Evolutionary conservation across 1,284 basidiomycete genomes (phyloP), one percentile per base, ranked within the genome.

Genomic region (Farysia itapuensis): DNA sequence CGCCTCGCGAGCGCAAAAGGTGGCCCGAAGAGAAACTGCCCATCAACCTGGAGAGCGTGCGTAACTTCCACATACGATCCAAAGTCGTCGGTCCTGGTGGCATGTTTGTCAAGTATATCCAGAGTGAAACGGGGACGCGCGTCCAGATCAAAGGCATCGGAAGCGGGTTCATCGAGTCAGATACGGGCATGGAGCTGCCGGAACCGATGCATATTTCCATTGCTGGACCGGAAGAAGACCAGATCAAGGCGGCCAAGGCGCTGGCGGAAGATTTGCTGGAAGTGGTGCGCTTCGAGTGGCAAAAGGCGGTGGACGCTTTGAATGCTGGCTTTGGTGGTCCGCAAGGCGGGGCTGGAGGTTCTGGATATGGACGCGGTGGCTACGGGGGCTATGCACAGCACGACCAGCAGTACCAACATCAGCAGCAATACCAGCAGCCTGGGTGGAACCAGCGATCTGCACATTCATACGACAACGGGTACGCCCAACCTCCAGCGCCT

Each of bases 131-230:
- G 0, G 86, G 87, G 26, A 94, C 92, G 13, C 84, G 94, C 56
- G 94, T 97, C n/a, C 94, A 98, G 78, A 96, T 98, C 75, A 97
- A 97, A 78, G 94, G 94, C 11, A 66, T 86, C 14, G 95, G 95
- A 0, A 94, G 90, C 15, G 95, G 94, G 0, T 98, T 95, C 77
- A 85, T 94, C 63, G 94, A 98, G 73, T 86, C 86, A 67, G 94
- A 97, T 61, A 95, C 92, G 0, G 90, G 91, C 1, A 81, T 85
- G 65, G 93, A 97, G 79, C 83, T 85, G 34, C 87, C 90, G 47
- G 93, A 96, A 72, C 89, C 90, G 1, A 88, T 95, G 84, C 90
- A 93, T 77, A 64, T 76, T 22, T 44, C 57, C 25, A 59, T 72
- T 23, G 52, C 64, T 2, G 69, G 72, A 5, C 72, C 70, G 5